Conservation (phyloP, 2,329 filamentous ascomycete species). For the Penicillium nordicum region DNA sequence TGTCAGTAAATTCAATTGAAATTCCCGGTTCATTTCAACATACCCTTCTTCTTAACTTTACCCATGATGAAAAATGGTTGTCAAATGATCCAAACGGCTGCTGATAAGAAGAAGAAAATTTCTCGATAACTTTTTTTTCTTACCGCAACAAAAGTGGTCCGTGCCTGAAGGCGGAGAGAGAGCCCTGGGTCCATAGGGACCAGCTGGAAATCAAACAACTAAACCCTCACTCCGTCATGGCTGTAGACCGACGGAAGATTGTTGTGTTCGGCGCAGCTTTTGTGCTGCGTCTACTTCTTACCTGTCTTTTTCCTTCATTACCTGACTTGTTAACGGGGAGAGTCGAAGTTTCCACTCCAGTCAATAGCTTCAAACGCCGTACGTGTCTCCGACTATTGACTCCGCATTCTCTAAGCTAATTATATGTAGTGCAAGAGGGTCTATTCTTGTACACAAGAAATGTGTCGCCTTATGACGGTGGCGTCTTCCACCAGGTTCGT, state of each 20-base stretch:
- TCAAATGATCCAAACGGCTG: conserved; percentile 22
- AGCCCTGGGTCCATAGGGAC: conserved; percentile 1
- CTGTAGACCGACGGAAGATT: conserved; percentile 57
- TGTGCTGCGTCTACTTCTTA: conserved; percentile 73
- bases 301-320: conserved; percentile 74
- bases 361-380: conserved; percentile 98
- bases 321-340: conserved; percentile 82
- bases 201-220: conserved; percentile 9
- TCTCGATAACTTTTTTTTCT: conserved; percentile 38
- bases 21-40: conserved; percentile 8
- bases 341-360: conserved; percentile 93
- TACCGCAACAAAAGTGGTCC: conserved; percentile 26
- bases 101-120: conserved; percentile 39
- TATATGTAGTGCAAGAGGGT: conserved; percentile 77
- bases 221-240: conserved; percentile 40
- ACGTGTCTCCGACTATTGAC: conserved; percentile 21
- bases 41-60: conserved; percentile 85
- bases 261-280: conserved; percentile 73
- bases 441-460: conserved; percentile 94
- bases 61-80: conserved; percentile 52
- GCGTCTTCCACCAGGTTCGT: conserved; percentile 66
- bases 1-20: conserved; percentile 16
- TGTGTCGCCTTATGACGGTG: conserved; percentile 94
- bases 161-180: conserved; percentile 29
- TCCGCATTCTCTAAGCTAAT: conserved; percentile 7